Evolutionary conservation across 495 filamentous ascomycete genomes (phyloP), one percentile per base, ranked within the genome.

Genomic region (Hypoxylon trugodes): DNA sequence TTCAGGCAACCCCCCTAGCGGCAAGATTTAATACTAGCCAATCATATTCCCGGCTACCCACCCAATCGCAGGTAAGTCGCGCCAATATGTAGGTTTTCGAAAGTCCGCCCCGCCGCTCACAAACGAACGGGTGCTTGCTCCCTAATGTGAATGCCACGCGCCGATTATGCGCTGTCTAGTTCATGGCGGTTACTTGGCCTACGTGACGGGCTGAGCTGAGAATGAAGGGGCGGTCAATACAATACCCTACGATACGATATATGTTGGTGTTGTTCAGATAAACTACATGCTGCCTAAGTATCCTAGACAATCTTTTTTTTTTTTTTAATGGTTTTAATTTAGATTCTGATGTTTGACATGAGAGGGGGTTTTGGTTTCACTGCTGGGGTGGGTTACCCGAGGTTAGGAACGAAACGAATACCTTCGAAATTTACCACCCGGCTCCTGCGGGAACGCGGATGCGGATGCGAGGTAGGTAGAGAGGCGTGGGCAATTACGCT

Each of bases 1-100:
- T 60, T 59, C 32, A 53, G 60, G 66, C 56, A 65, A 65, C 38
- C 18, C n/a, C 22, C 32, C 12, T 6, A 26, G 47, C 55, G 61
- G 54, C 48, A 65, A 59, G 61, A 15, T 32, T 4, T n/a, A n/a
- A n/a, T n/a, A n/a, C n/a, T 24, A 33, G 38, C 60, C 45, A 57
- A 51, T 32, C 36, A 57, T 5, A 28, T 18, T 19, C 46, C 32
- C 38, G 18, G 47, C 24, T 15, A 8, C 8, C 8, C 36, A 15
- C 36, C 6, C 4, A 36, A n/a, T 15, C 36, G 36, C 25, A 19
- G n/a, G 25, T 47, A 47, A 33, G 43, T 32, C 43, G 24, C 43
- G 19, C 43, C 6, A 15, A 37, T 37, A 37, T 37, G 5, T 37
- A 37, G 35, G 35, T 6, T 4, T 37, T n/a, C n/a, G 28, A 30